Conservation (phyloP, 257 asterid genomes). For the Solanum tarijense region DNA sequence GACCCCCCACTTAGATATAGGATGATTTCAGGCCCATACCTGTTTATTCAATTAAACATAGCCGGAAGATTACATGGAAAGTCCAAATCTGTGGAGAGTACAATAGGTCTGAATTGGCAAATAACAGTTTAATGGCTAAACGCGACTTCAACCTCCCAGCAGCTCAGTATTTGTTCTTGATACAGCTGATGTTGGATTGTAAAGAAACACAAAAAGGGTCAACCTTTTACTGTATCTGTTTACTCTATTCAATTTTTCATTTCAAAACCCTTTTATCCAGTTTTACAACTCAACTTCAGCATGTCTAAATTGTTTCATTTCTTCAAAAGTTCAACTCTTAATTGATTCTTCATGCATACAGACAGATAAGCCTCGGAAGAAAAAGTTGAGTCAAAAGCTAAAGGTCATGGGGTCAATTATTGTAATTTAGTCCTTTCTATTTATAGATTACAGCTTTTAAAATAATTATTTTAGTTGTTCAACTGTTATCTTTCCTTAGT, state of each 20-base stretch:
- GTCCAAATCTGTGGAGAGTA: neutral
- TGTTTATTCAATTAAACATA: neutral
- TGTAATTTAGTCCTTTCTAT: neutral
- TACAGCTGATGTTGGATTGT: neutral
- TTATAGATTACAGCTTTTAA: neutral
- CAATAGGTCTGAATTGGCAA: neutral
- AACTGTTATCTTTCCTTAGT: neutral
- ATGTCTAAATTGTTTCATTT: neutral
- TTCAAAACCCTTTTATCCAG: neutral
- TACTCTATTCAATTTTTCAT: neutral
- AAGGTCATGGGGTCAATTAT: neutral
- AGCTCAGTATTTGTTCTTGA: neutral
- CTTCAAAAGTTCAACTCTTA: neutral
- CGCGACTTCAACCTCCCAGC: neutral
- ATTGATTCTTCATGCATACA: neutral
- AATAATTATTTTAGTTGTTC: neutral
- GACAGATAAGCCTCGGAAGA: neutral
- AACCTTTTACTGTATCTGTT: neutral
- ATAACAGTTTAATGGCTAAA: neutral
- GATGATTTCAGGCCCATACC: neutral
- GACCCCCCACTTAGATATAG: neutral
- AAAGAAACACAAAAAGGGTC: neutral
- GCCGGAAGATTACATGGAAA: neutral
- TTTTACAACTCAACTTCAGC: neutral
- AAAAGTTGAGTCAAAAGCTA: neutral